Base-by-base conservation (phyloP, 2,329 filamentous ascomycete genomes). In the Volutella citrinella region DNA sequence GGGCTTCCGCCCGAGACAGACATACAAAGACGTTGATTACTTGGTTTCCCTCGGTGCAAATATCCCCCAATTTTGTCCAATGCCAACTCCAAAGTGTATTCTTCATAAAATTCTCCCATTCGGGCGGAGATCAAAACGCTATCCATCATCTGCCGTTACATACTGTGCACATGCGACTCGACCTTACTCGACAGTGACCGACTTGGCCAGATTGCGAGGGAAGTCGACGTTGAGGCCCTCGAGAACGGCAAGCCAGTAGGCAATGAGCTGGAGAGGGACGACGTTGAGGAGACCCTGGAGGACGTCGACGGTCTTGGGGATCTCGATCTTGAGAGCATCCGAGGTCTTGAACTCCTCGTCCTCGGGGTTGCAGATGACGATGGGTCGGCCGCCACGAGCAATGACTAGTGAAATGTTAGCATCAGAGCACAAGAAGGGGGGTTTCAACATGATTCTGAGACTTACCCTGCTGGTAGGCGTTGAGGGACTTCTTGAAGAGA, bases 191-290 rank as follows among this genome's bases (percentile, higher is more conserved):
- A 98, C 93, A 46, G 93, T 98, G 48, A 98, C 93, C 46, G 89
- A 95, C 81, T 98, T 98, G 65, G 93, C 93, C 70, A 98, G 71
- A 74, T 98, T 98, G 59, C 93, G 85, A 38, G 93, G 93, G 80
- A 97, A 97, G 64, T 98, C 93, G 41, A 98, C 93, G 63, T 98
- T 97, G 50, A 96, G 74, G 32, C 90, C 91, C 72, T 95, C 93
- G 50, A 85, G 84, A 55, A 98, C 91, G 34, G 93, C 93, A 48
- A 98, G 81, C 91, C 93, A 97, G 78, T 98, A 98, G 40, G 93
- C 87, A 71, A 98, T 96, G 54, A 98, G 77, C 74, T 98, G 93
- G 57, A 98, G 78, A 32, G 93, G 93, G 52, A 98, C 87, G 57
- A 98, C 93, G 68, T 98, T 98, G 60, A 98, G 79, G 52, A 98